Evolutionary conservation across 2,329 filamentous ascomycete species (phyloP).

Genomic region (Scortechinia acanthostroma): DNA sequence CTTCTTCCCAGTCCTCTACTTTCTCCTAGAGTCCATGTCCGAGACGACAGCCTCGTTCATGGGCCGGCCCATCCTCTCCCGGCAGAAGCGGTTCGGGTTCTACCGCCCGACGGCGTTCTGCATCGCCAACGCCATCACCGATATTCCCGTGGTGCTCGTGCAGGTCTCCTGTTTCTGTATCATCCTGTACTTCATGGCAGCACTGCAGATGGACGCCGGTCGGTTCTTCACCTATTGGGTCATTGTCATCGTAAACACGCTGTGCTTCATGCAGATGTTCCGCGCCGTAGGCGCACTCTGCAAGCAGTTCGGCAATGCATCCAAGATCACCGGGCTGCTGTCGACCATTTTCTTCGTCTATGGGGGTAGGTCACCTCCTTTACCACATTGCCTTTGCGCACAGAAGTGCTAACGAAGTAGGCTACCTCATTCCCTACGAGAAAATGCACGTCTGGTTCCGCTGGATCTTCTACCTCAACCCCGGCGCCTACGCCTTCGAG

Average conservation of each 20-base stretch:
- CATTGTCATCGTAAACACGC: constrained; percentile 48
- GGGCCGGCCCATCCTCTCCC: constrained; percentile 17
- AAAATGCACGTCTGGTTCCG: constrained; percentile 32
- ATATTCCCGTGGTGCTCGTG: constrained; percentile 34
- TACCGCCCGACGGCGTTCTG: constrained; percentile 20
- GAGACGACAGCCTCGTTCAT: constrained; percentile 16
- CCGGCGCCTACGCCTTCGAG: constrained; percentile 54
- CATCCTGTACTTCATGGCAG: constrained; percentile 21
- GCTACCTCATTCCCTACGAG: constrained; percentile 54
- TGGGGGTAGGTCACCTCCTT: constrained; percentile 9
- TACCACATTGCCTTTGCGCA: constrained; percentile 1
- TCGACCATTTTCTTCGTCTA: constrained; percentile 18
- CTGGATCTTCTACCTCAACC: constrained; percentile 51
- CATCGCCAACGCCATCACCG: constrained; percentile 27
- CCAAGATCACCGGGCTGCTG: constrained; percentile 13
- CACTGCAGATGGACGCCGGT: constrained; percentile 13
- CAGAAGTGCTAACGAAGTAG: constrained; percentile 22
- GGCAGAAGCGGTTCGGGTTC: constrained; percentile 20
- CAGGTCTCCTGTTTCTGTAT: constrained; percentile 43
- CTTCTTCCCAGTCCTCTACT: constrained; percentile 45
- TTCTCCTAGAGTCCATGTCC: constrained; percentile 34
- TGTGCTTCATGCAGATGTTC: constrained; percentile 57
- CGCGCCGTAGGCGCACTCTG: constrained; percentile 60
- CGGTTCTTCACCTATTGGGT: constrained; percentile 59
- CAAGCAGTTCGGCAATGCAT: constrained; percentile 28